A percentile compares a stretch with the other conserved stretches of the same genome.
Evolutionary conservation across 768 basidiomycete species (phyloP).

Genomic region (Phaeotremella skinneri): DNA sequence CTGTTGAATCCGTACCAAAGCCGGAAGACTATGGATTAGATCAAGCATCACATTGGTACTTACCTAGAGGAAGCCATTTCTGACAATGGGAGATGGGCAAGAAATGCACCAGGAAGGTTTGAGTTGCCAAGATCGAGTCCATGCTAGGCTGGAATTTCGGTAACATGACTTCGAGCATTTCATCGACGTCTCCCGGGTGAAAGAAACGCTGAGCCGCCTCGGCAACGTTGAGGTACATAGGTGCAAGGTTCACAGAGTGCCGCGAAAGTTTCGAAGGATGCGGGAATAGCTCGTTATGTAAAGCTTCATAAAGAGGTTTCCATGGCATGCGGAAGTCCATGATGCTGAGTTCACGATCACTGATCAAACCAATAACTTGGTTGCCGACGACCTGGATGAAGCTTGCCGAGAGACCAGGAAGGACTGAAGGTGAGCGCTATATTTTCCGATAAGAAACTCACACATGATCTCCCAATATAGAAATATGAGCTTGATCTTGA

Average conservation of each 20-base stretch:
- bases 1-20: constrained; percentile 87
- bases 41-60: constrained; percentile 23
- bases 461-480: constrained; percentile 69
- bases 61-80: constrained; percentile 69
- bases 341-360: constrained; percentile 40
- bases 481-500: constrained; percentile 68
- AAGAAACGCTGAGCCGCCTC: constrained; percentile 71
- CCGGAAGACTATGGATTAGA: constrained; percentile 60
- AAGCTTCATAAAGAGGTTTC: constrained; percentile 43
- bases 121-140: constrained; percentile 72
- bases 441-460: constrained; percentile 11
- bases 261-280: constrained; percentile 53
- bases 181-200: constrained; percentile 77
- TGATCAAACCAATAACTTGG: constrained; percentile 66
- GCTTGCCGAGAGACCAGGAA: constrained; percentile 28
- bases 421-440: constrained; percentile 19
- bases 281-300: constrained; percentile 61
- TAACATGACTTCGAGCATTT: constrained; percentile 84
- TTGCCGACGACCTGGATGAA: constrained; percentile 71
- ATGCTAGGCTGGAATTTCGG: constrained; percentile 58
- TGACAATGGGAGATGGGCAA: constrained; percentile 81
- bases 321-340: constrained; percentile 48
- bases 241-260: constrained; percentile 50
- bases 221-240: constrained; percentile 51
- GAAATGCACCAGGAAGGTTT: constrained; percentile 82